Base-by-base conservation (phyloP, 768 basidiomycete genomes). In the Epithele typhae region DNA sequence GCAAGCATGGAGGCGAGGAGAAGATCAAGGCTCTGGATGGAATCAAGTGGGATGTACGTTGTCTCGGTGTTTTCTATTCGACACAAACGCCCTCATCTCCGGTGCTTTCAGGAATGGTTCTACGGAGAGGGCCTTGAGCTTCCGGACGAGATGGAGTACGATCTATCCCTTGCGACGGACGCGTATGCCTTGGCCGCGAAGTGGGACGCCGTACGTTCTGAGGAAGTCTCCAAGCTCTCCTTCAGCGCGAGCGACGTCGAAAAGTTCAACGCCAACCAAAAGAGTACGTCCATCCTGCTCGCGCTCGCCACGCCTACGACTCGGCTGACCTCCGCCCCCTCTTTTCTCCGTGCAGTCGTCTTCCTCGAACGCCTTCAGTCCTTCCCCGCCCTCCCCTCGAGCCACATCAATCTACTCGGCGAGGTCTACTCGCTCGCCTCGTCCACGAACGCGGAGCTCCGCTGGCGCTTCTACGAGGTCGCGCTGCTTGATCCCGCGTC, bases 361-460 rank as follows among this genome's bases (percentile, higher is more conserved):
- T 93, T 95, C 73, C 77, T 95, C 37, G 86, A 93, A 63, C 79
- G 78, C 36, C 74, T 95, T 5, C 78, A 85, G 52, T 66, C 78
- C n/a, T 79, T 76, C 57, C 32, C 66, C 0, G 62, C 84, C 0
- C 73, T 92, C 15, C 87, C 91, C 0, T 61, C 71, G 1, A 44
- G 71, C 0, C 79, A 88, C 55, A 56, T 90, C 33, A 58, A 63
- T 5, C 75, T 78, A 55, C 80, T 94, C 43, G 86, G 78, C 46
- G 45, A 49, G 37, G 63, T 59, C 17, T 91, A 68, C 76, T 43
- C 53, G 11, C 64, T 80, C 49, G 75, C 76, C 15, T 57, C 62
- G n/a, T 79, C 84, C 0, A 55, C 71, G 17, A 94, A 93, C 61
- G 79, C 81, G 14, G 92, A 93, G 59, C 75, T 92, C 42, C 79